Evolutionary conservation across 495 filamentous ascomycete species (phyloP), one percentile per base, ranked within the genome.

Genomic region (Acidomyces sp.): DNA sequence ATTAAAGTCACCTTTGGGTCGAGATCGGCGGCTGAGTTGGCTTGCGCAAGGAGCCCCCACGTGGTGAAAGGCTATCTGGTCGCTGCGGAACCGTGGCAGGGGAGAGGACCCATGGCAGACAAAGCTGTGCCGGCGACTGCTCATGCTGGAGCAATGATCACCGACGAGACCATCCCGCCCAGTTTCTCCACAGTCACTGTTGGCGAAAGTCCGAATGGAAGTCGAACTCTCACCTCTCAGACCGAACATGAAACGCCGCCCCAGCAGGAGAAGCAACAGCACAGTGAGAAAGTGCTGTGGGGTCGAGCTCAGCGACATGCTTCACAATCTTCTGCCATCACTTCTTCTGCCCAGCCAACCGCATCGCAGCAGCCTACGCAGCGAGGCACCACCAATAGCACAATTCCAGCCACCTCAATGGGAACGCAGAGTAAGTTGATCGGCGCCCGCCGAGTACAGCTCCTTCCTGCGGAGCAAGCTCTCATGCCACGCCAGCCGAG

Each of bases 1-100:
- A 82, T 94, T 50, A 93, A 93, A 53, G 69, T 94, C 37, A 94
- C 86, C 1, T 94, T 88, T 49, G 83, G 92, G 60, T 85, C 80
- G 4, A 68, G 74, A 23, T 71, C 78, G 43, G 77, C 85, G 3
- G 86, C 85, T 15, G 81, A 86, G 34, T 68, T 74, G 25, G 86
- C 85, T 17, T 64, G 77, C 38, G 80, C 76, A 47, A 69, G 70
- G 46, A 85, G 80, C 24, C 86, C 86, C 0, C 80, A 85, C 56
- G 69, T 68, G 39, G 75, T 93, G 26, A 68, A 82, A 34, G 84
- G 83, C 2, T 71, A 85, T 53, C 58, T 78, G 26, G 77, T 93
- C 21, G 81, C 73, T 54, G 85, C 81, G 34, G 83, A 93, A 62
- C 66, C 68, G 10, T 93, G 84, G 47, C 65, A 72, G 44, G 80